These are phyloP conservation scores for Lepidium aucheri DNA, from an alignment of 345 rosid species.

Conservation along the genomic window DNA sequence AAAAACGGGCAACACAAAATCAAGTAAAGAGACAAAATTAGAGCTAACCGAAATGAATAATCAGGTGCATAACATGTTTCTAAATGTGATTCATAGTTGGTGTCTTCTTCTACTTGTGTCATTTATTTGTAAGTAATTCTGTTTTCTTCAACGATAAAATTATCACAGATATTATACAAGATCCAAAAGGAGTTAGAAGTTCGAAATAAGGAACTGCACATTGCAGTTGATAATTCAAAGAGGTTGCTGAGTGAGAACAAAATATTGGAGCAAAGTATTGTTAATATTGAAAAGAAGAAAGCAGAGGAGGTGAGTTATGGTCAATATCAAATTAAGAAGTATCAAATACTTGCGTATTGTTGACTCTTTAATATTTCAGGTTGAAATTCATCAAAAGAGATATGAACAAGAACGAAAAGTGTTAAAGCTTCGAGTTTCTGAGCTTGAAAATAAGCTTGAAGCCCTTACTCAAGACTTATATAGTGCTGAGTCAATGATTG, in stretches of 20 bases:
- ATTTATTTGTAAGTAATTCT: neutral
- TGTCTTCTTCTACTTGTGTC: neutral
- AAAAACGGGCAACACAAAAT: conserved; percentile 36
- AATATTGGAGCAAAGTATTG: conserved; percentile 52
- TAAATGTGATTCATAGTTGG: neutral
- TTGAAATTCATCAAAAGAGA: conserved; percentile 41
- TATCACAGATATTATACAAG: conserved; percentile 39
- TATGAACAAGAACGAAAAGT: conserved; percentile 60
- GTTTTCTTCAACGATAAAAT: conserved; percentile 3
- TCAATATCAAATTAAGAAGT: neutral
- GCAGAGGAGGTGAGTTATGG: conserved; percentile 54
- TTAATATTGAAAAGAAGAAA: conserved; percentile 52
- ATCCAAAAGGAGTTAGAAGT: conserved; percentile 61
- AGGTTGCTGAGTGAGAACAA: conserved; percentile 49
- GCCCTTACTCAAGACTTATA: conserved; percentile 43
- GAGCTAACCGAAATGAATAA: conserved; percentile 37
- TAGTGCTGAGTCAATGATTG: conserved; percentile 45
- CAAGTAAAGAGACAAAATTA: conserved; percentile 35
- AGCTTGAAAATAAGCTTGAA: conserved; percentile 65
- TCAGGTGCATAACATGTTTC: conserved; percentile 39
- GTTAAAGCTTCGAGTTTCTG: conserved; percentile 49
- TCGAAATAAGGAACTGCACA: conserved; percentile 47
- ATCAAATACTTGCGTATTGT: neutral
- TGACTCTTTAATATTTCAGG: conserved; percentile 31
- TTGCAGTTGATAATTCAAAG: conserved; percentile 44